These are phyloP conservation scores for Dactylellina haptotyla DNA, from an alignment of 2,329 filamentous ascomycete species.

Conservation along the genomic window DNA sequence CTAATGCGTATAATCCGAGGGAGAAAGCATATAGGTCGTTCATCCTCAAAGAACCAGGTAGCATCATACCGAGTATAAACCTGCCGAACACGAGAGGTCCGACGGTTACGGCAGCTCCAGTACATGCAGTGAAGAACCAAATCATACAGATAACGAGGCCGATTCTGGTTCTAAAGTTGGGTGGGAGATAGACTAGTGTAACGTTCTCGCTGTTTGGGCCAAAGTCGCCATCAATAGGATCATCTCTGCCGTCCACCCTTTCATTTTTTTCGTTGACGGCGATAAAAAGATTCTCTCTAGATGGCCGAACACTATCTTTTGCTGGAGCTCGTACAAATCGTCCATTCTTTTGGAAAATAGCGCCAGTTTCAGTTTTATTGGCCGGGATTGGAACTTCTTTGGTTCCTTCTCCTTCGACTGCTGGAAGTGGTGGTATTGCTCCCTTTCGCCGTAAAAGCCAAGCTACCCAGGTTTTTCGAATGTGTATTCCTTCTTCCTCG, in stretches of 20 bases:
- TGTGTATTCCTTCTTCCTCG: constrained; percentile 81
- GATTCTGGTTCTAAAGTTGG: constrained; percentile 81
- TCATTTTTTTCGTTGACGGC: constrained; percentile 76
- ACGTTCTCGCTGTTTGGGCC: constrained; percentile 71
- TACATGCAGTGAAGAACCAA: constrained; percentile 91
- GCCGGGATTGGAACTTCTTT: constrained; percentile 14
- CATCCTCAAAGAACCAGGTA: constrained; percentile 77
- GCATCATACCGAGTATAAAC: constrained; percentile 75
- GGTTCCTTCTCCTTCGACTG: constrained; percentile 17
- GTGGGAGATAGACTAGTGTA: constrained; percentile 81
- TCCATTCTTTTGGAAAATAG: constrained; percentile 74
- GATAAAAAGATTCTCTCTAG: constrained; percentile 82
- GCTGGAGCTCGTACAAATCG: constrained; percentile 90
- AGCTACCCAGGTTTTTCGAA: constrained; percentile 69
- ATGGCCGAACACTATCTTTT: constrained; percentile 93
- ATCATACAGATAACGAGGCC: constrained; percentile 87
- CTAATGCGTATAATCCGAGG: constrained; percentile 83
- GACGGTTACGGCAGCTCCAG: constrained; percentile 85
- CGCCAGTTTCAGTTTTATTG: constrained; percentile 59
- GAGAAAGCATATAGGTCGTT: constrained; percentile 98
- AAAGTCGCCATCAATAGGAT: constrained; percentile 69
- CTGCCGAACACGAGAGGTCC: constrained; percentile 87
- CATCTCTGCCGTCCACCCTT: constrained; percentile 69
- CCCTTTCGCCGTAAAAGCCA: constrained; percentile 61
- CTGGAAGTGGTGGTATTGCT: constrained; percentile 58